These are phyloP conservation scores for Colletotrichum euphorbiae DNA, from an alignment of 2,329 filamentous ascomycete species.

Conservation along the genomic window DNA sequence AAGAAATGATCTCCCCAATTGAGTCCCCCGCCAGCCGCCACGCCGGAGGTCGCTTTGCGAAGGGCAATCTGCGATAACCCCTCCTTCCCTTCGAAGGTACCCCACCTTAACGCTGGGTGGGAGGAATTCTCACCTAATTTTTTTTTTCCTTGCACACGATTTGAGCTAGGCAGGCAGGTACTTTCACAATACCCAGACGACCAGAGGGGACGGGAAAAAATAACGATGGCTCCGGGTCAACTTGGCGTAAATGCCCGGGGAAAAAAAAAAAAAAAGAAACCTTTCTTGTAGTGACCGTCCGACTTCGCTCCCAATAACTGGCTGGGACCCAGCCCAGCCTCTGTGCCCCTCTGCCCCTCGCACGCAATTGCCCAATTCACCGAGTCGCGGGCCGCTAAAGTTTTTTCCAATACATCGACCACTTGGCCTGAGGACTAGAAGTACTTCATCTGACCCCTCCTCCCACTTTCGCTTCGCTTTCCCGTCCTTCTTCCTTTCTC, in stretches of 20 bases:
- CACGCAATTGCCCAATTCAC: slow-evolving; percentile 38
- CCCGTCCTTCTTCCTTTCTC: slow-evolving; percentile 1
- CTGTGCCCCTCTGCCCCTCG: slow-evolving; percentile 33
- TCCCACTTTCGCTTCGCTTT: slow-evolving; percentile 9
- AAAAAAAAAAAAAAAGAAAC: not conserved
- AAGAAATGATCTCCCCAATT: slow-evolving; percentile 31
- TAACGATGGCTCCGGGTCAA: slow-evolving; percentile 7
- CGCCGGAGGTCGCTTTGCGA: slow-evolving; percentile 29
- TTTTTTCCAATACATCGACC: slow-evolving; percentile 13
- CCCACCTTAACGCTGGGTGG: slow-evolving; percentile 29
- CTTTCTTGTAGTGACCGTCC: slow-evolving; percentile 1
- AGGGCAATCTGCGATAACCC: slow-evolving; percentile 38
- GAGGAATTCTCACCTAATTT: slow-evolving; percentile 33
- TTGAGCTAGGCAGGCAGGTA: not conserved
- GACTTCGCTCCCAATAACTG: slow-evolving; percentile 36
- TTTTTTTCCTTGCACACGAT: not conserved
- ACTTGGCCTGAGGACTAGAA: slow-evolving; percentile 18
- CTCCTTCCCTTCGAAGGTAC: slow-evolving; percentile 32
- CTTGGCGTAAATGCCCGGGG: slow-evolving; percentile 2
- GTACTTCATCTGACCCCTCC: slow-evolving; percentile 37
- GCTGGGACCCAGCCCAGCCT: slow-evolving; percentile 33
- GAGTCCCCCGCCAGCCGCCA: slow-evolving; percentile 25
- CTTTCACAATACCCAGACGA: too few species aligned
- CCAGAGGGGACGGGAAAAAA: not conserved
- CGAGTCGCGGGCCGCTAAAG: slow-evolving; percentile 36